Conservation (phyloP, 2,329 filamentous ascomycete species). For the Cladosporium sp. region DNA sequence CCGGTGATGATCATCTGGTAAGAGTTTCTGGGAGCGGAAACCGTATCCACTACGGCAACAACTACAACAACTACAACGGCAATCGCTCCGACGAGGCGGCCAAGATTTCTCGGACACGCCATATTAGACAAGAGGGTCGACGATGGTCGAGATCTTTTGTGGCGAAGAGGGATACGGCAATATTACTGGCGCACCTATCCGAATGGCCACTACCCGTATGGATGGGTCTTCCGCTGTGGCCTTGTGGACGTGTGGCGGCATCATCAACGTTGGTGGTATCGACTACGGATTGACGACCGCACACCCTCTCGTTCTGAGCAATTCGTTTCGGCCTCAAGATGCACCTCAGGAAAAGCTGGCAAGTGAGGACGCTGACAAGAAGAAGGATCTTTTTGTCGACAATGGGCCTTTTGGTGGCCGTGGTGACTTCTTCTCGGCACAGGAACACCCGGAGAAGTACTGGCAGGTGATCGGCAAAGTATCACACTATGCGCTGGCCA, state of each 20-base stretch:
- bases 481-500: background rate
- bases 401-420: background rate
- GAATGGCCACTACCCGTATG: background rate
- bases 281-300: background rate
- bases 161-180: background rate
- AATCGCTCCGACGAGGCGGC: no score
- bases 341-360: background rate
- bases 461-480: background rate
- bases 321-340: background rate
- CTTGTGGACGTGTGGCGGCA: background rate
- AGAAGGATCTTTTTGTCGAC: fast-evolving
- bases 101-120: background rate
- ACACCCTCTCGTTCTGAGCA: background rate
- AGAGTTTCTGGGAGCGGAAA: no score
- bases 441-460: background rate
- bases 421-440: background rate
- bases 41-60: no score
- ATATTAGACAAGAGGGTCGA: background rate
- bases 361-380: background rate
- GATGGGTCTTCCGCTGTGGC: background rate
- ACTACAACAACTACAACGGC: no score
- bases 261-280: background rate
- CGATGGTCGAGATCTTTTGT: background rate
- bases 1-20: no score
- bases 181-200: background rate